Base-by-base conservation (phyloP, 2,329 filamentous ascomycete genomes). In the Rhexocercosporidium sp. region DNA sequence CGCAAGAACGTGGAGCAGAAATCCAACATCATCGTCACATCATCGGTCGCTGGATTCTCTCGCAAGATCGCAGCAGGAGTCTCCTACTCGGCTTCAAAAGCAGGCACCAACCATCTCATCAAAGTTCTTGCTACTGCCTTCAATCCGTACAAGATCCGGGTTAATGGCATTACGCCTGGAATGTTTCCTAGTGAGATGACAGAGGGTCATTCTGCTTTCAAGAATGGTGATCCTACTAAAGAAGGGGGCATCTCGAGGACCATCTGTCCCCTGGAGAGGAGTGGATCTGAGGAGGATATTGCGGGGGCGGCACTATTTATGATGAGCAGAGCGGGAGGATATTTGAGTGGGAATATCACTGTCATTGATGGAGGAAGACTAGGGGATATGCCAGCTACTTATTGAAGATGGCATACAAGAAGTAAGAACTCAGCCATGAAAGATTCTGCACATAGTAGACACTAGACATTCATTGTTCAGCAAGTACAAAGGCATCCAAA, bases 81-180 rank as follows among this genome's bases (percentile, higher is more conserved):
- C 77, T 87, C 88, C 0, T 95, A 95, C 77, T 92, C 91, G 20
- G 86, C 92, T 20, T 89, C 87, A 67, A 95, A 95, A 79, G 91
- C 89, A 1, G 92, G 88, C 0, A 88, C 89, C 0, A 89, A 90
- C 11, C 89, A 93, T 67, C 78, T 93, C 29, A 87, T 88, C 3
- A 93, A 92, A 78, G 85, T 91, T 75, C 83, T 93, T 76, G 86
- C 86, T 9, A 83, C 86, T 11, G 85, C 90, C 74, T 83, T 93
- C 71, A 83, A 85, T 34, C 85, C 86, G 71, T 86, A 88, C 70
- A 82, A 84, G 8, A 84, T 94, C 37, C 80, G 89, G 56, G 86
- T 61, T 2, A 72, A 72, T 61, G 59, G 53, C 12, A 62, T 72
- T 29, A 56, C 65, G n/a, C 67, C 70, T 0, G 67, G 70, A 46